Evolutionary conservation across 805 yeast species (phyloP), one percentile per base, ranked within the genome.

Genomic region (Yarrowia yakushimensis): DNA sequence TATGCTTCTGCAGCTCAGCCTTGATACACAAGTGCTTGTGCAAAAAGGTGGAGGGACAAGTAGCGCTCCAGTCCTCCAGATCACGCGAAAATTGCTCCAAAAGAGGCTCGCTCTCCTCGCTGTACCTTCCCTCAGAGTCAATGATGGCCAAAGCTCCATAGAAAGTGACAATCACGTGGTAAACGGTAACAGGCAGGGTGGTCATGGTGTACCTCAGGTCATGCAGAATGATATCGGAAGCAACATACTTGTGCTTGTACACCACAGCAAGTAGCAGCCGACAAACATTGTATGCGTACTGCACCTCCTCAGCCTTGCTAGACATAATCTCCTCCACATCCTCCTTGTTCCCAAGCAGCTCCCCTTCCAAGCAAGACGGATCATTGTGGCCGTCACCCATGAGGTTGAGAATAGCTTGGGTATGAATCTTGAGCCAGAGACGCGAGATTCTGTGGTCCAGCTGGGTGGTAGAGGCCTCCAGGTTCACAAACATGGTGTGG

Each of bases 41-140:
- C 8, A 71, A 70, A 66, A 80, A 81, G 28, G 72, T 70, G 3
- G 69, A 64, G 1, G 80, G 81, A 54, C 77, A 72, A 2, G 71
- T 65, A 1, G 66, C 69, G 4, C 77, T 67, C 77, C 80, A 79
- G 25, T 72, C 66, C 13, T 71, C 69, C 55, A 78, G 70, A 52
- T 71, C 70, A 4, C 65, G 57, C 17, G 65, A 64, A 28, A 73
- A 68, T 9, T 66, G 65, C 3, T 66, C 61, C 5, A 76, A 65
- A 12, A 73, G 59, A n/a, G 65, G 65, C 25, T 67, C 64, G n/a
- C 70, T 71, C 15, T 48, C 63, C 4, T 64, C 68, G 12, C 64
- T 63, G 1, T 52, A 52, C 18, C 43, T 65, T 6, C 59, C 60
- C 25, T 67, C 72, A 4, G 67, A 66, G 22, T 70, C 69, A 54